phyloP scores from a whole-genome alignment of 1,284 basidiomycete genomes.

The Naganishia sp. region DNA sequence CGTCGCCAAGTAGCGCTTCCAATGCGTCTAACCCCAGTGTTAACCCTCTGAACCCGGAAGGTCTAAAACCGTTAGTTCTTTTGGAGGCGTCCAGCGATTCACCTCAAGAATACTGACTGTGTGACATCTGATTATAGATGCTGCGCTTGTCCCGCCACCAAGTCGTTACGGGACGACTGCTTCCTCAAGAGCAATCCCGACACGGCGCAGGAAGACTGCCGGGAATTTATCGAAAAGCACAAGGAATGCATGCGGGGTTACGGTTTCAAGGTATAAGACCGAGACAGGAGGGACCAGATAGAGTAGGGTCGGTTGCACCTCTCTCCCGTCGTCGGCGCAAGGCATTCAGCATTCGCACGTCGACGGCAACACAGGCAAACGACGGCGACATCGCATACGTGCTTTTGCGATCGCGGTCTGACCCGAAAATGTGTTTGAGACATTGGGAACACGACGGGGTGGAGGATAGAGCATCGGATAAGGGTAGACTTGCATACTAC shows the following conservation, averaged over 20 bases:
- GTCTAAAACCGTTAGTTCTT: conserved; percentile 81
- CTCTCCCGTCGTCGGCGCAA: too few species aligned
- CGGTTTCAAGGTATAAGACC: conserved; percentile 72
- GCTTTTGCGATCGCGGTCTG: conserved; percentile 6
- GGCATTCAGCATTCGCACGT: too few species aligned
- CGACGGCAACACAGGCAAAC: background rate
- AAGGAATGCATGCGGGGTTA: conserved; percentile 85
- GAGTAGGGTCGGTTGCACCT: too few species aligned
- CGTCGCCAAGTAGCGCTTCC: background rate
- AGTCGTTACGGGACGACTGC: conserved; percentile 86
- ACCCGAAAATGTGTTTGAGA: conserved; percentile 1
- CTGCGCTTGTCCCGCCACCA: conserved; percentile 94
- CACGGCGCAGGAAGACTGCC: conserved; percentile 74
- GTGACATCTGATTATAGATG: conserved; percentile 57
- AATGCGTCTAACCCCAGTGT: conserved; percentile 58
- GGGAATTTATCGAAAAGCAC: conserved; percentile 74
- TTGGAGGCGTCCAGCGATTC: background rate
- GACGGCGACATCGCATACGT: background rate
- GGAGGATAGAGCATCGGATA: background rate
- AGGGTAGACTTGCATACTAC: too few species aligned
- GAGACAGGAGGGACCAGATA: background rate
- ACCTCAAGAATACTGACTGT: background rate
- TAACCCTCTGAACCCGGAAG: conserved; percentile 84
- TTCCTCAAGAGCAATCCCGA: conserved; percentile 75
- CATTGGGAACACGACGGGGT: background rate